A percentile compares a stretch with the other conserved stretches of the same genome.
phyloP scores from a whole-genome alignment of 495 filamentous ascomycete genomes.

The Podospora pseudopauciseta region DNA sequence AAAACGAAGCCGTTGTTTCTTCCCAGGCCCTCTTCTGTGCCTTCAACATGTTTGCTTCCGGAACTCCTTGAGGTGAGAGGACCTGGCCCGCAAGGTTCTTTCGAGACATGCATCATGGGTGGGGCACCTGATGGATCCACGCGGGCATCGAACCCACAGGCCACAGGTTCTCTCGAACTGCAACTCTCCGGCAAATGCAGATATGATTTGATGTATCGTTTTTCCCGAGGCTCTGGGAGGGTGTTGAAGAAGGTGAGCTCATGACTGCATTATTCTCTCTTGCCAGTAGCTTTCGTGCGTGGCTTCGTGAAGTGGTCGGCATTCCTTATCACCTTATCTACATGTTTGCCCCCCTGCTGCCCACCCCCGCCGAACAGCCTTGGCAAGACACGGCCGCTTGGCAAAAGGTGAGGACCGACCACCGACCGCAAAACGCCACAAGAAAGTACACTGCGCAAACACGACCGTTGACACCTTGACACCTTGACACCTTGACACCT shows the following conservation, averaged over 20 bases:
- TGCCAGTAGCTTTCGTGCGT: neutral
- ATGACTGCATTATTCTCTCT: neutral
- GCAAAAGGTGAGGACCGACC: neutral
- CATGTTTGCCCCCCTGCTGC: neutral
- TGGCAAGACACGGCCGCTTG: neutral
- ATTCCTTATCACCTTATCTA: neutral
- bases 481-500: neutral
- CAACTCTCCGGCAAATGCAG: neutral
- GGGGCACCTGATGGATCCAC: neutral
- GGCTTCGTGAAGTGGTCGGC: neutral
- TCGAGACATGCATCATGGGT: neutral
- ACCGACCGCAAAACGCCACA: neutral
- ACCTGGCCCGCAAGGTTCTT: neutral
- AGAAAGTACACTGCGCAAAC: neutral
- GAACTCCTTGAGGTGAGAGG: neutral
- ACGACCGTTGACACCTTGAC: neutral
- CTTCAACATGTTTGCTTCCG: neutral
- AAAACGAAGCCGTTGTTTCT: neutral
- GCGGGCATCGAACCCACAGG: neutral
- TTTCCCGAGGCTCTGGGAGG: neutral
- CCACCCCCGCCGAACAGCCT: neutral
- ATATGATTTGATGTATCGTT: neutral
- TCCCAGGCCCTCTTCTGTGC: neutral
- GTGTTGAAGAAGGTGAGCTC: neutral
- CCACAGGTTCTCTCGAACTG: neutral